A percentile compares a stretch with the other conserved stretches of the same genome.
These are phyloP conservation scores for Cyclotella cryptica DNA, from an alignment of 108 stramenopile species.

Conservation along the genomic window DNA sequence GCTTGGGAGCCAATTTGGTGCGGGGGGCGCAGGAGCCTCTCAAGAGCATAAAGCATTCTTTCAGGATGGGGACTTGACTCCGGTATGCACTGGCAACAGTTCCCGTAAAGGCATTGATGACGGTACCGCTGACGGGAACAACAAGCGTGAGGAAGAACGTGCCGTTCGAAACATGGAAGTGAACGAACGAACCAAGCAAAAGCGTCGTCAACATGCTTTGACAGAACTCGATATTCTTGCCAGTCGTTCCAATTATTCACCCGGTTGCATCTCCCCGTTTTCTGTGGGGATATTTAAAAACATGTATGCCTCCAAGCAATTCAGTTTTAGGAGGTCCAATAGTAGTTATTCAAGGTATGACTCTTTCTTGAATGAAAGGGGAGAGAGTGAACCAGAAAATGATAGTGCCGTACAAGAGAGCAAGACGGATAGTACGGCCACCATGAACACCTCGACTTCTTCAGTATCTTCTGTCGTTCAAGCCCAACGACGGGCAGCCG, in stretches of 20 bases:
- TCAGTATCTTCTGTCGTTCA: background rate
- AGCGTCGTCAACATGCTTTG: background rate
- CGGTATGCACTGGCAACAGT: background rate
- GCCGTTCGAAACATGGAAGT: conserved; percentile 40
- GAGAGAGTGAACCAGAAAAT: background rate
- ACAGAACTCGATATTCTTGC: conserved; percentile 3
- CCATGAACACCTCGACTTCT: background rate
- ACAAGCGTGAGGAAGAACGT: conserved; percentile 34
- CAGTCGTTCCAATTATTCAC: background rate
- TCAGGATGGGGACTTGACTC: background rate
- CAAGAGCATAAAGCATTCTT: background rate
- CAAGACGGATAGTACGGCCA: background rate
- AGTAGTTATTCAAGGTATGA: conserved; percentile 46
- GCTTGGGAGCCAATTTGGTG: conserved; percentile 11
- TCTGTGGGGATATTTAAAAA: conserved; percentile 27
- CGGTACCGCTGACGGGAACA: background rate
- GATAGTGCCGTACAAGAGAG: background rate
- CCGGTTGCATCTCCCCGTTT: conserved; percentile 42
- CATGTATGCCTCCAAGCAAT: conserved; percentile 47
- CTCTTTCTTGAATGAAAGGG: conserved; percentile 34
- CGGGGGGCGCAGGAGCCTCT: background rate
- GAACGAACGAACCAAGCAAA: conserved; percentile 28
- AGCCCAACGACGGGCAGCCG: background rate
- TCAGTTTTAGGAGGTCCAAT: conserved; percentile 36
- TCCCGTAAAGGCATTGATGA: conserved; percentile 1